Percentiles rank a stretch among this genome's conserved stretches.
Evolutionary conservation across 768 basidiomycete species (phyloP).

Genomic region (Nevesoporus exiguus): DNA sequence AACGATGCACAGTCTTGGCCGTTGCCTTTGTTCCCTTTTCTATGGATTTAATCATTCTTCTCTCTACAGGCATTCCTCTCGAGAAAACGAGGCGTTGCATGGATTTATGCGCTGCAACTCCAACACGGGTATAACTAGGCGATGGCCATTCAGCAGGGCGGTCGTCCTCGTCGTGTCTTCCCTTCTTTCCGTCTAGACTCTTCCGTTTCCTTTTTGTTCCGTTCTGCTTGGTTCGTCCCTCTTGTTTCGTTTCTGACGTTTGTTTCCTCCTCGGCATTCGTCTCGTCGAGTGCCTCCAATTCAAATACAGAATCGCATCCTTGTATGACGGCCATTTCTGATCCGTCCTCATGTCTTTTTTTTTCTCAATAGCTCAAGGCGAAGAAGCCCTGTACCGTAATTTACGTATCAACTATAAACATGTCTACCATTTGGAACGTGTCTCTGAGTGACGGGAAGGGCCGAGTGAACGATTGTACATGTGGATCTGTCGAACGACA

Average conservation of each 20-base stretch:
- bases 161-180: neutral
- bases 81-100: slow-evolving; percentile 19
- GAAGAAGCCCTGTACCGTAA: slow-evolving; percentile 28
- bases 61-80: slow-evolving; percentile 29
- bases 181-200: slow-evolving; percentile 7
- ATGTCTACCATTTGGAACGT: neutral
- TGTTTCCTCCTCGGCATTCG: neutral
- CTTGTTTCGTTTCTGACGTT: slow-evolving; percentile 8
- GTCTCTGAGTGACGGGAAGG: neutral
- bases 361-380: slow-evolving; percentile 13
- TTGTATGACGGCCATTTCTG: slow-evolving; percentile 17
- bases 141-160: slow-evolving; percentile 2
- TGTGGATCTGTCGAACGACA: too few relatives aligned
- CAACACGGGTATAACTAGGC: slow-evolving; percentile 11
- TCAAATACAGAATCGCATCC: neutral
- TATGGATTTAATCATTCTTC: slow-evolving; percentile 34
- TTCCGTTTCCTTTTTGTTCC: neutral
- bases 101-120: slow-evolving; percentile 16
- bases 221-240: slow-evolving; percentile 21
- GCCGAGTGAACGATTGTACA: neutral
- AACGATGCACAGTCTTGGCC: slow-evolving; percentile 13
- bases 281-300: neutral
- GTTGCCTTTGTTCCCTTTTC: slow-evolving; percentile 13
- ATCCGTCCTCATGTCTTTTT: neutral
- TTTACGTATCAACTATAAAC: neutral